phyloP scores from a whole-genome alignment of 768 basidiomycete species.

The Tricholoma flavovirens region DNA sequence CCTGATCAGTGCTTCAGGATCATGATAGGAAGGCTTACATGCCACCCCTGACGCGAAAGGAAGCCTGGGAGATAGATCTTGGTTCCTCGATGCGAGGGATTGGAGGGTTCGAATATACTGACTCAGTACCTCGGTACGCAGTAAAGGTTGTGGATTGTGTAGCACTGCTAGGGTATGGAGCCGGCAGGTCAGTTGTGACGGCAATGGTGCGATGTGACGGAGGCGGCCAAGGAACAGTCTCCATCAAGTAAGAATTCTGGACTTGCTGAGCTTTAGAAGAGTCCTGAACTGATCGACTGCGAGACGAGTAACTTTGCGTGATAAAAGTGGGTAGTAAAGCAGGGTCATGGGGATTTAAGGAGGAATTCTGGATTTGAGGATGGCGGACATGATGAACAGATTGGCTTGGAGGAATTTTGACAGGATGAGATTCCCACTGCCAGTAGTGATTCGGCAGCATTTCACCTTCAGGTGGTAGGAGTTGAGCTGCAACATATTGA shows the following conservation, averaged over 20 bases:
- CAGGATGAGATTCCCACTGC: not conserved
- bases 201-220: not conserved
- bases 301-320: not conserved
- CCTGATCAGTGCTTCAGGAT: not conserved
- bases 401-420: not conserved
- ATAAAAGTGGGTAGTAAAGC: not conserved
- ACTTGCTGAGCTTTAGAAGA: not conserved
- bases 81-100: not conserved
- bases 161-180: conserved; percentile 13
- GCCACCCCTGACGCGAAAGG: not conserved
- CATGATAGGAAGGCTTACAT: not conserved
- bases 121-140: not conserved
- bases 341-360: not conserved
- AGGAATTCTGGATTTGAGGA: not conserved
- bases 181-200: not conserved
- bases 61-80: not conserved
- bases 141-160: conserved; percentile 15
- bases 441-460: not conserved
- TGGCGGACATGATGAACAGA: not conserved
- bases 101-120: not conserved
- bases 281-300: not conserved
- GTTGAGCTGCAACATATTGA: not conserved
- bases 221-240: not conserved
- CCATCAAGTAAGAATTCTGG: not conserved
- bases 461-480: not conserved